Base-by-base conservation (phyloP, 305 asterid species). In the Fraxinus nigra region DNA sequence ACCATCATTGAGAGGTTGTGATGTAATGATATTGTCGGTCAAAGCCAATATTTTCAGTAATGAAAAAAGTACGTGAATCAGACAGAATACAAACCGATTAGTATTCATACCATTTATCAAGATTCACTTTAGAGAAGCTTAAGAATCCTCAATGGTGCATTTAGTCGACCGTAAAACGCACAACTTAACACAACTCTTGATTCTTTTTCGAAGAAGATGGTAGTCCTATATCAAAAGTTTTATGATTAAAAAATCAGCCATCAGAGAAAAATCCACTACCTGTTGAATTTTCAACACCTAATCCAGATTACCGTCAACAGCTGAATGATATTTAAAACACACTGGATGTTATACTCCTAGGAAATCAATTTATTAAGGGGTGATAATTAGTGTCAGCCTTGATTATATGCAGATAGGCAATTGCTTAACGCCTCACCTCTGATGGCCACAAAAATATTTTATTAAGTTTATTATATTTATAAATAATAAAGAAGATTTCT, bases 1-100 rank as follows among this genome's bases (percentile, higher is more conserved):
- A 13, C 90, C 88, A 63, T 88, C 87, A 67, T 37, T 77, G 28
- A 90, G 75, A 54, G 85, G n/a, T 78, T 84, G 89, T 5, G 85
- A 83, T 30, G 43, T 59, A 63, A 18, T 77, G 6, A 89, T 79
- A 26, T 74, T 34, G 80, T 80, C 81, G 20, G 75, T 75, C 40
- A 70, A 37, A 46, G 85, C 86, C 75, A 82, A 85, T 76, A 30
- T 8, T 24, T 63, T 63, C 33, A 10, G 6, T 22, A 63, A 24
- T 3, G 33, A 63, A 63, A 5, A 8, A 9, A 63, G 9, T 63
- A 63, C 3, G 7, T 63, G 72, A 63, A 63, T 63, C 72, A 24
- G 1, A 24, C 32, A 24, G 72, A 63, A 10, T 24, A 24, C 24
- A 63, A 63, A 24, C 33, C 10, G 37, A 63, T 3, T 9, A 63